Base-by-base conservation (phyloP, 2,329 filamentous ascomycete species). In the Zymoseptoria ardabiliae region DNA sequence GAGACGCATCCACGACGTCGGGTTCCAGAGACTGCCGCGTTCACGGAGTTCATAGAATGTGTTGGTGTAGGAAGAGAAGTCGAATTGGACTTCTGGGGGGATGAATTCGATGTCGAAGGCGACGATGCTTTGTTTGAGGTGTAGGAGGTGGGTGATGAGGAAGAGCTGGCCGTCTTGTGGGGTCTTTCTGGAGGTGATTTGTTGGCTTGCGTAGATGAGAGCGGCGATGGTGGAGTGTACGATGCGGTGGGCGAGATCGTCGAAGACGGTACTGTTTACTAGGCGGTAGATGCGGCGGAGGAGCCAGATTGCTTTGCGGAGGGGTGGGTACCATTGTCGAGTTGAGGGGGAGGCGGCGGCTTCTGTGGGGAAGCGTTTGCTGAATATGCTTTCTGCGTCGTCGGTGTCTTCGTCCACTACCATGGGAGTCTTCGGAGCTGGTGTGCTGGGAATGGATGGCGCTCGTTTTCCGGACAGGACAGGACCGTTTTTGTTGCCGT, bases 111-210 rank as follows among this genome's bases (percentile, higher is more conserved):
- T 97, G 76, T 99, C 94, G 62, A 99, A 91, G 9, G 92, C 92
- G 23, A 99, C 86, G 55, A 99, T 89, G 72, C 97, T 90, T 71
- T 97, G 95, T 75, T 97, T 97, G 55, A 99, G 83, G 54, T 97
- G 87, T 54, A 99, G 87, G 1, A 99, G 82, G 72, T 99, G 96
- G 68, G 93, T 94, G 68, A 99, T 87, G 70, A 97, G 86, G 75
- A 99, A 99, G 4, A 99, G 82, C 66, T 96, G 89, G 0, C 89
- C 84, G 71, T 97, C 91, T 6, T 87, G 81, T 1, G 83, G 81
- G 71, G 78, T 77, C n/a, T 82, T 79, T 58, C 84, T 85, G 41
- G 82, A 82, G 58, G 85, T 82, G 66, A 96, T 87, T 54, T 69
- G 71, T 7, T 71, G 63, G 65, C 91, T 89, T 25, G 91, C 93